phyloP scores from a whole-genome alignment of 192 early-diverging fungal species.

The Rhizoclosmatium globosum region DNA sequence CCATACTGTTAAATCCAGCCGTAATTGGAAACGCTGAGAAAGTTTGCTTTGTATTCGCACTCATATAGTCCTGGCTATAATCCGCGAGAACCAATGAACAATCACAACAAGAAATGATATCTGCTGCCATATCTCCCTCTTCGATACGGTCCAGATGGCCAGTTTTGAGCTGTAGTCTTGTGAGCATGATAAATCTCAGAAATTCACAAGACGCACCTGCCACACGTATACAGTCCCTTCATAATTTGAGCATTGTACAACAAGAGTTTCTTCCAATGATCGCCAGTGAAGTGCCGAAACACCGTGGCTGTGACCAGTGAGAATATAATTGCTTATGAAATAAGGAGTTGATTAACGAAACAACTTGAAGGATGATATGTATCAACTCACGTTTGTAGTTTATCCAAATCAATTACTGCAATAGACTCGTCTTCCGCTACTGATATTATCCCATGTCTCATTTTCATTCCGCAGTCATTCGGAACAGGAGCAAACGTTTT shows the following conservation, averaged over 20 bases:
- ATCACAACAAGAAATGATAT: slow-evolving; percentile 66
- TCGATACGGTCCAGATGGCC: slow-evolving; percentile 76
- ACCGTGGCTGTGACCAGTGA: slow-evolving; percentile 66
- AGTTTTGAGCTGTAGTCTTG: slow-evolving; percentile 66
- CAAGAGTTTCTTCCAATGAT: slow-evolving; percentile 69
- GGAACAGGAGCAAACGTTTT: slow-evolving; percentile 34
- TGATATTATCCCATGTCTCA: slow-evolving; percentile 61
- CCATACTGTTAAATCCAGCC: slow-evolving; percentile 20
- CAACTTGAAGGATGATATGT: neutral
- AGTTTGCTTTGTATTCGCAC: slow-evolving; percentile 43
- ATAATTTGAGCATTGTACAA: slow-evolving; percentile 59
- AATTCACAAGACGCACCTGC: slow-evolving; percentile 64
- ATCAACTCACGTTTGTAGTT: slow-evolving; percentile 68
- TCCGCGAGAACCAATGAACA: slow-evolving; percentile 57
- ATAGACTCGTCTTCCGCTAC: slow-evolving; percentile 74
- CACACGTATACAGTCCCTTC: slow-evolving; percentile 77
- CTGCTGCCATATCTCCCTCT: slow-evolving; percentile 57
- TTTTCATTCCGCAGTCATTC: slow-evolving; percentile 47
- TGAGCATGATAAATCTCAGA: neutral
- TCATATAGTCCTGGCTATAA: slow-evolving; percentile 40
- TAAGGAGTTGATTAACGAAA: neutral
- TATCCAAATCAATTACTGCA: slow-evolving; percentile 75
- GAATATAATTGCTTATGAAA: slow-evolving; percentile 52
- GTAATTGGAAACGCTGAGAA: slow-evolving; percentile 50
- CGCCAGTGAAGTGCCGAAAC: slow-evolving; percentile 73